These are phyloP conservation scores for Thelonectria discophora DNA, from an alignment of 2,329 filamentous ascomycete genomes.

Conservation along the genomic window DNA sequence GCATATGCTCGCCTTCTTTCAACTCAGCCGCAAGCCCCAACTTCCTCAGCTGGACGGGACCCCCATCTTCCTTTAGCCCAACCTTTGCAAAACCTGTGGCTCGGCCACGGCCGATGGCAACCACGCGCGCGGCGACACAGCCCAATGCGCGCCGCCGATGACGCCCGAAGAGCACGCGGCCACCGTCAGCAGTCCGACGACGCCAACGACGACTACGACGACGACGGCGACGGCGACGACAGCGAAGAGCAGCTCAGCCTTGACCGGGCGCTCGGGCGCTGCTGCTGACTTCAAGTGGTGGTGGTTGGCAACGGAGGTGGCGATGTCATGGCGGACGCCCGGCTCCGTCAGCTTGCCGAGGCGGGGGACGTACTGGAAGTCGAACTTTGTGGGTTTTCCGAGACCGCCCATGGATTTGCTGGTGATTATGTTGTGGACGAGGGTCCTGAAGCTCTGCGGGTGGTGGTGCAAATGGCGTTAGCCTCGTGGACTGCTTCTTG, in stretches of 20 bases:
- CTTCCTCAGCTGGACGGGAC: not conserved
- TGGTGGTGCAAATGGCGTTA: constrained; percentile 26
- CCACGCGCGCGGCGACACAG: constrained; percentile 29
- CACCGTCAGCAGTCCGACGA: too few relatives aligned
- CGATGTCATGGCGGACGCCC: constrained; percentile 36
- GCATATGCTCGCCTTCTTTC: not conserved
- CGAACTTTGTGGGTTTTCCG: constrained; percentile 69
- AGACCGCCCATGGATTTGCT: constrained; percentile 70
- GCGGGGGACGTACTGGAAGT: constrained; percentile 74
- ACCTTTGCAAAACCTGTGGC: constrained; percentile 32
- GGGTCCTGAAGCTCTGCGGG: constrained; percentile 38
- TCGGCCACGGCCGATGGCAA: constrained; percentile 34
- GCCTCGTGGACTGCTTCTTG: not conserved
- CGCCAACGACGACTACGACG: too few relatives aligned
- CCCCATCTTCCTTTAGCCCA: constrained; percentile 8
- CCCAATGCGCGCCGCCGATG: constrained; percentile 25
- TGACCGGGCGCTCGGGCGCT: constrained; percentile 3
- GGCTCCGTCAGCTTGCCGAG: constrained; percentile 48
- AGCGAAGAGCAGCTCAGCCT: constrained; percentile 35
- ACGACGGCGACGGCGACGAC: constrained; percentile 25
- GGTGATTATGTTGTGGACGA: constrained; percentile 62
- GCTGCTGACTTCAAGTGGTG: constrained; percentile 7
- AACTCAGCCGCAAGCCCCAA: not conserved
- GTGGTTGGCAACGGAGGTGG: not conserved
- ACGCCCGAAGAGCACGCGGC: constrained; percentile 31